Base-by-base conservation (phyloP, 2,329 filamentous ascomycete genomes). In the Trichoderma semiorbis region DNA sequence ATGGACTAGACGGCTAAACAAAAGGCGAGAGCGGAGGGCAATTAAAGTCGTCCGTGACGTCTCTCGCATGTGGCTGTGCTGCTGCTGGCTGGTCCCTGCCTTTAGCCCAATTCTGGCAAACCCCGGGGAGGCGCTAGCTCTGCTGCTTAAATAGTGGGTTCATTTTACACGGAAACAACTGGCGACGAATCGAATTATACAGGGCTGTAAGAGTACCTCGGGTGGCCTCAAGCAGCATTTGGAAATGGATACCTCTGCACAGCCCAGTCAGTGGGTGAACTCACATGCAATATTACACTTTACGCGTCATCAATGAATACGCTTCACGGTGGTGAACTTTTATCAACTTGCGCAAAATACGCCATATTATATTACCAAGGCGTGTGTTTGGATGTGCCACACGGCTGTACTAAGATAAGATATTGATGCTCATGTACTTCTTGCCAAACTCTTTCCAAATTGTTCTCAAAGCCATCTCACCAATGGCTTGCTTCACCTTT, bases 31-130 rank as follows among this genome's bases (percentile, higher is more conserved):
- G 47, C 18, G 10, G 30, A 30, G 12, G 64, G 18, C n/a, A 30
- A 47, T 63, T 18, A 47, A 63, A 24, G 55, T 34, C 16, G 53
- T 30, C 32, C 16, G 66, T 61, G 66, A 69, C 58, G 67, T 62
- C 32, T 58, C n/a, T 28, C 28, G 3, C 57, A 36, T 69, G 67
- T 69, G 67, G 67, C 67, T 69, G 67, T 69, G 66, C 66, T 53
- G 21, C 47, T 53, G n/a, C 26, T 36, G 30, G 5, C 7, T n/a
- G 36, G 39, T 30, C 34, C 34, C 24, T 64, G 26, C 39, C 34
- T 26, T 21, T n/a, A n/a, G 60, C 39, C 32, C 18, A 21, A 18
- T 68, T 60, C 18, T 43, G n/a, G 32, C 65, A 65, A 16, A 28
- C n/a, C 26, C 18, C 36, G 62, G 62, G 18, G 28, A 47, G 30